Evolutionary conservation across 2,329 filamentous ascomycete genomes (phyloP), one percentile per base, ranked within the genome.

Genomic region (Beauveria sp.): DNA sequence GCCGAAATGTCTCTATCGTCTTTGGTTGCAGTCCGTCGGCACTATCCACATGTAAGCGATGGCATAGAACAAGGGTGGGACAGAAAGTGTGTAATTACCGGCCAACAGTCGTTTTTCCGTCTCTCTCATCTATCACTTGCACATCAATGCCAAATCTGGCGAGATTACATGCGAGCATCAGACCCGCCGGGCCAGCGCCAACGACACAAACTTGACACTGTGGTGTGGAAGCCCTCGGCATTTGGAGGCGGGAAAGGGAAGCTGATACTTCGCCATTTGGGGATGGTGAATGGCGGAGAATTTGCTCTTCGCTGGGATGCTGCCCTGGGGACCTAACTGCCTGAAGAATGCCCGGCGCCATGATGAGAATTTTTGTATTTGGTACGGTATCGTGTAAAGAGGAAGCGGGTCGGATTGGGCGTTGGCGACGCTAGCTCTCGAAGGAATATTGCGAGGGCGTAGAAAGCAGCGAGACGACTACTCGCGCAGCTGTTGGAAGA

Each of bases 21-120:
- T 91, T 91, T 50, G 88, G 88, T 68, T 91, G 88, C 58, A 91
- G 77, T 46, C 88, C 88, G 71, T 91, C 89, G 64, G 87, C 87
- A 71, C 80, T 81, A 67, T 26, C 10, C 10, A 18, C 24, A 42
- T 30, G 58, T 60, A 18, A 62, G 52, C 22, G 22, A 20, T 43
- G 30, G 12, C 14, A 40, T 20, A 24, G 30, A 18, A 30, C 22
- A 49, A 16, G 42, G 7, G 28, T 16, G 28, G 14, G 55, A n/a
- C 2, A 9, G 16, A 18, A 16, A 26, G 40, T 7, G 22, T 57
- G 20, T 34, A n/a, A 66, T 69, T 74, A 78, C 76, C 76, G 75
- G 69, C 88, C 88, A 9, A 86, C 86, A 6, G 83, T 78, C 1
- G 89, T 92, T 68, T 84, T 84, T 67, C 88, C 83, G 40, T 82